A percentile compares a stretch with the other conserved stretches of the same genome.
phyloP scores from a whole-genome alignment of 768 basidiomycete genomes.

The Galerina marginata region DNA sequence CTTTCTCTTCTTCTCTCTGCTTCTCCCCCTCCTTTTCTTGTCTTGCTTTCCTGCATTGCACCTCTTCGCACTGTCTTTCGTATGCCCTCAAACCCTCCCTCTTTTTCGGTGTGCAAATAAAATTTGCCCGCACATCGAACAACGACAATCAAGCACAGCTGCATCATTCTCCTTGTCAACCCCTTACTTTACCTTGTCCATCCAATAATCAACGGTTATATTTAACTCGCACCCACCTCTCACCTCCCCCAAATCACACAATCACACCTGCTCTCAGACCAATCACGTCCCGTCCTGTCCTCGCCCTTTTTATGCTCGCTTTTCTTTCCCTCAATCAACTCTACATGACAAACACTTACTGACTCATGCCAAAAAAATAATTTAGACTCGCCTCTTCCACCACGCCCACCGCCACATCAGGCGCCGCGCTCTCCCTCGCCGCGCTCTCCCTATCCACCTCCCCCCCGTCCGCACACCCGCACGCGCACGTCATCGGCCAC shows the following conservation, averaged over 20 bases:
- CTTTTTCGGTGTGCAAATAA: neutral
- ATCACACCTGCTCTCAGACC: neutral
- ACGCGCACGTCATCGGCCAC: slow-evolving; percentile 16
- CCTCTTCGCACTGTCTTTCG: neutral
- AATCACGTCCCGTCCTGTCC: neutral
- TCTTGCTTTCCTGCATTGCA: neutral
- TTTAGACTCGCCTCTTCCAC: slow-evolving; percentile 36
- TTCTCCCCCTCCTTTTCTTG: neutral
- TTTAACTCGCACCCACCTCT: neutral
- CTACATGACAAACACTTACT: slow-evolving; percentile 9
- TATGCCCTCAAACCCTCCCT: neutral
- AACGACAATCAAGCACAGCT: neutral
- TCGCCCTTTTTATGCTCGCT: neutral
- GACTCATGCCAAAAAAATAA: slow-evolving; percentile 1
- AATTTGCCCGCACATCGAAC: neutral
- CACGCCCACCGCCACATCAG: slow-evolving; percentile 24
- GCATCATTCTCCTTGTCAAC: slow-evolving; percentile 12
- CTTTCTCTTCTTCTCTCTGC: neutral
- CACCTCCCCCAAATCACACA: too few species aligned
- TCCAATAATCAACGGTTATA: neutral
- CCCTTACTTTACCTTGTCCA: neutral
- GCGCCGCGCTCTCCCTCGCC: slow-evolving; percentile 48
- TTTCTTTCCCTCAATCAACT: neutral
- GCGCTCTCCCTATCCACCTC: slow-evolving; percentile 50
- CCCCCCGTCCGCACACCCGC: slow-evolving; percentile 33